Base-by-base conservation (phyloP, 1,139 yeast genomes). In the Yamadazyma jaroonii region DNA sequence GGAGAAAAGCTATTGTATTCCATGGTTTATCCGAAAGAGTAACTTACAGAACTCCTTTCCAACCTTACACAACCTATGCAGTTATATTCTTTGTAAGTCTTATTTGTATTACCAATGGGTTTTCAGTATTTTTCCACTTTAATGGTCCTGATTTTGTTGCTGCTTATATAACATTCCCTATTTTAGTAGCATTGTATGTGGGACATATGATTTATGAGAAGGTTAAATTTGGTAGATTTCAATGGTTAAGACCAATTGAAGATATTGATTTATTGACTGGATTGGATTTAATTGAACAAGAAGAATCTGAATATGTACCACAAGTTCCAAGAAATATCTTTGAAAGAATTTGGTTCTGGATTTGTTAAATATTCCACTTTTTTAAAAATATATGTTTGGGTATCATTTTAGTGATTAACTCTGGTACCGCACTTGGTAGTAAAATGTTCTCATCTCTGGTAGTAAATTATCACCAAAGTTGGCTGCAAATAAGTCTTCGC, bases 91-190 rank as follows among this genome's bases (percentile, higher is more conserved):
- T 77, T 45, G 64, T 77, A 42, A 41, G 62, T 2, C 31, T 79
- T 13, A 53, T 79, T 37, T 61, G 77, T n/a, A 39, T 79, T 23
- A 76, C 82, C 11, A 79, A 79, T 46, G 84, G 84, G 27, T 79
- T 75, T 51, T 76, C 72, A 1, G 79, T 74, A 4, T 79, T 79
- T 55, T 71, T 81, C 56, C 61, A 70, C 31, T 66, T 65, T 46
- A 79, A 69, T 34, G 72, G 67, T 52, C 59, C 63, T 31, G 78
- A 76, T 53, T 80, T 80, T 50, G 59, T 80, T 38, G 83, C 84
- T 15, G 78, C 84, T 6, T 80, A 80, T 57, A 66, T 80, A 45
- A 78, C 84, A 1, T 53, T 80, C 38, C 85, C 84, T 21, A 65
- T 79, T 29, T 70, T 79, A 34, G 21, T 74, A 0, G 62, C 57